These are phyloP conservation scores for Boletales sp. DNA, from an alignment of 768 basidiomycete species.

Conservation along the genomic window DNA sequence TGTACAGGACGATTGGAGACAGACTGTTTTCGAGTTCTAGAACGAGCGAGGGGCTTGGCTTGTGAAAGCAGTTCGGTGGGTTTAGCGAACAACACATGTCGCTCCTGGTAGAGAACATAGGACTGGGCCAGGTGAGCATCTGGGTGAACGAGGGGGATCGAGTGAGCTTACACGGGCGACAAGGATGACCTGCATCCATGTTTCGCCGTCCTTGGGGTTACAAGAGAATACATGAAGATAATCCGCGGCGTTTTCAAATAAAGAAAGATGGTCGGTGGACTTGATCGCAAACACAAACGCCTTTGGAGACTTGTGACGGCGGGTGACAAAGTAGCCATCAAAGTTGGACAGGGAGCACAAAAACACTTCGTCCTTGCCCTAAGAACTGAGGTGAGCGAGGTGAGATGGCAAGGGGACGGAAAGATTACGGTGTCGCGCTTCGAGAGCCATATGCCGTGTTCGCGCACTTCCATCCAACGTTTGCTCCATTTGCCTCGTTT, in stretches of 20 bases:
- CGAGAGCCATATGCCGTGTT: slow-evolving; percentile 81
- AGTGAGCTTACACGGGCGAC: slow-evolving; percentile 66
- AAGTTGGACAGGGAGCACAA: slow-evolving; percentile 87
- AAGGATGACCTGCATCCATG: slow-evolving; percentile 78
- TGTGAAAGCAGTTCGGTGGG: slow-evolving; percentile 21
- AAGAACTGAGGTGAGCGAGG: slow-evolving; percentile 7
- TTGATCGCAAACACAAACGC: slow-evolving; percentile 83
- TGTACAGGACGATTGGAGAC: slow-evolving; percentile 37
- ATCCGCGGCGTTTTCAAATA: slow-evolving; percentile 86
- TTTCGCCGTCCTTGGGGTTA: slow-evolving; percentile 64
- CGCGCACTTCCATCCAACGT: slow-evolving; percentile 82
- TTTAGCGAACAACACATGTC: slow-evolving; percentile 49
- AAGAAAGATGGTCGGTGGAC: slow-evolving; percentile 78
- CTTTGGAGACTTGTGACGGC: slow-evolving; percentile 78
- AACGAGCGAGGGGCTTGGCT: slow-evolving; percentile 33
- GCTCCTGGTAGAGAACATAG: slow-evolving; percentile 79
- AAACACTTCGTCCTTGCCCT: slow-evolving; percentile 83
- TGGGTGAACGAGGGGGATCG: neutral
- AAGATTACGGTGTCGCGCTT: slow-evolving; percentile 80
- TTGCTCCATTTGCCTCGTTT: slow-evolving; percentile 97
- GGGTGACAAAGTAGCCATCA: slow-evolving; percentile 80
- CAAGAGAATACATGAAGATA: slow-evolving; percentile 87
- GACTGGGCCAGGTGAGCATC: slow-evolving; percentile 46
- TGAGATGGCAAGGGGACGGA: neutral
- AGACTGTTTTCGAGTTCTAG: slow-evolving; percentile 36